Percentiles rank a stretch among this genome's conserved stretches.
Evolutionary conservation across 2,329 filamentous ascomycete species (phyloP).

Genomic region (Monosporascus sp.): DNA sequence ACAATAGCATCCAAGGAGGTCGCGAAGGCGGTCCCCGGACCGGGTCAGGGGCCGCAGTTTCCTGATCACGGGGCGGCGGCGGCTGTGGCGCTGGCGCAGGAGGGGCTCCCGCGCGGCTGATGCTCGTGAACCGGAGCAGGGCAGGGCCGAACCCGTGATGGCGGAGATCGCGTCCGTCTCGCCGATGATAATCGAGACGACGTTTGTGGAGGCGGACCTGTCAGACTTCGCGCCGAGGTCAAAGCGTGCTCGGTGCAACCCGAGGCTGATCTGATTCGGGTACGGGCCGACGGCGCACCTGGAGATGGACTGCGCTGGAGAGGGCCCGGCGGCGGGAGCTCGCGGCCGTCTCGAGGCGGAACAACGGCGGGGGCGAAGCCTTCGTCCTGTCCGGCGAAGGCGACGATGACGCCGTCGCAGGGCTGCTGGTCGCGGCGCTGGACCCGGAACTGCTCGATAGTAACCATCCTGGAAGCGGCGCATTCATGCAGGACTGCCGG

Average conservation of each 20-base stretch:
- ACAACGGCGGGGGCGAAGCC: not conserved
- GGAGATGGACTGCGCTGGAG: too few relatives aligned
- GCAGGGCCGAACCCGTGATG: conserved; percentile 12
- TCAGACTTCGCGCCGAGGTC: conserved; percentile 4
- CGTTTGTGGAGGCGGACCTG: conserved; percentile 11
- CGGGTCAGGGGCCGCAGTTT: conserved; percentile 14
- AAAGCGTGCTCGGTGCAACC: too few relatives aligned
- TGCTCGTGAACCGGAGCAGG: conserved; percentile 12
- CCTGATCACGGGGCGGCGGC: conserved; percentile 12
- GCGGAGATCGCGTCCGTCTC: conserved; percentile 7
- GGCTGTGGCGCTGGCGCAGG: conserved; percentile 5
- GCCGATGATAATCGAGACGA: conserved; percentile 4
- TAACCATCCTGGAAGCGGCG: too few relatives aligned
- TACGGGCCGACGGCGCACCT: conserved; percentile 4
- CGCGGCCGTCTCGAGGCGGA: too few relatives aligned
- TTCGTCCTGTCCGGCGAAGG: not conserved
- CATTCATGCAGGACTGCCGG: too few relatives aligned
- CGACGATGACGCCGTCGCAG: not conserved
- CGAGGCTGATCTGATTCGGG: not conserved
- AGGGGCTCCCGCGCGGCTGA: conserved; percentile 4
- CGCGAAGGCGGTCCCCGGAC: conserved; percentile 6
- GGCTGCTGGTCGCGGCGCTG: conserved; percentile 9
- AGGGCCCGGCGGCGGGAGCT: too few relatives aligned
- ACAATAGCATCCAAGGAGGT: conserved; percentile 2
- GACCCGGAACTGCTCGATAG: conserved; percentile 6